phyloP scores from a whole-genome alignment of 371 early-diverging fungal species.

The Mortierella sp. region DNA sequence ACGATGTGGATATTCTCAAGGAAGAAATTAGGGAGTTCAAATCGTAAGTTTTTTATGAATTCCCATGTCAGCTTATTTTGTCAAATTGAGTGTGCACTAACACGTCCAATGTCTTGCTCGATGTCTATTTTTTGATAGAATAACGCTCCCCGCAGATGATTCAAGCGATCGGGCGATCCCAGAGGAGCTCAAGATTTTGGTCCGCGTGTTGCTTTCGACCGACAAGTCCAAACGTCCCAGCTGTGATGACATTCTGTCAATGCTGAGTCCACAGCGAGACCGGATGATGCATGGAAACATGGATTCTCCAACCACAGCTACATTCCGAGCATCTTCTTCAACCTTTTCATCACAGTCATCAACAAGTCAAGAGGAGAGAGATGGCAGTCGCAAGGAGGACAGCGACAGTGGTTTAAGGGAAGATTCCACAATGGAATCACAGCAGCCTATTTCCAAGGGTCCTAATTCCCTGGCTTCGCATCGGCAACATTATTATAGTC shows the following conservation, averaged over 20 bases:
- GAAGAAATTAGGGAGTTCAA: constrained; percentile 82
- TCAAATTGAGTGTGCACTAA: neutral
- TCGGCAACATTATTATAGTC: constrained; percentile 16
- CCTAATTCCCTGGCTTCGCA: neutral
- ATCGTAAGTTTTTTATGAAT: constrained; percentile 50
- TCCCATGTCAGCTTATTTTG: too few species aligned
- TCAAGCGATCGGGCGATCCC: constrained; percentile 66
- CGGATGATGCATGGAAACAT: constrained; percentile 56
- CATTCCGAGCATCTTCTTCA: constrained; percentile 11
- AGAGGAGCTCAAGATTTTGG: constrained; percentile 69
- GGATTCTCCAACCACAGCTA: constrained; percentile 30
- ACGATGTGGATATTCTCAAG: constrained; percentile 89
- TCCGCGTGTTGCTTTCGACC: constrained; percentile 69
- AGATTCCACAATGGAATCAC: neutral
- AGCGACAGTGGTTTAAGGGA: neutral
- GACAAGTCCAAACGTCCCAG: constrained; percentile 78
- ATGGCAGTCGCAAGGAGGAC: neutral
- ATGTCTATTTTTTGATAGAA: constrained; percentile 16
- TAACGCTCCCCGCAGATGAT: constrained; percentile 44
- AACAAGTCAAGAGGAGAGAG: neutral
- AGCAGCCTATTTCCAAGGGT: neutral
- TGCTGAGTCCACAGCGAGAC: constrained; percentile 43
- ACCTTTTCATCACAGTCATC: neutral
- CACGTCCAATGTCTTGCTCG: neutral
- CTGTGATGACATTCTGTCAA: constrained; percentile 70